Evolutionary conservation across 306 rosid species (phyloP), one percentile per base, ranked within the genome.

Genomic region (Ammopiptanthus mongolicus): DNA sequence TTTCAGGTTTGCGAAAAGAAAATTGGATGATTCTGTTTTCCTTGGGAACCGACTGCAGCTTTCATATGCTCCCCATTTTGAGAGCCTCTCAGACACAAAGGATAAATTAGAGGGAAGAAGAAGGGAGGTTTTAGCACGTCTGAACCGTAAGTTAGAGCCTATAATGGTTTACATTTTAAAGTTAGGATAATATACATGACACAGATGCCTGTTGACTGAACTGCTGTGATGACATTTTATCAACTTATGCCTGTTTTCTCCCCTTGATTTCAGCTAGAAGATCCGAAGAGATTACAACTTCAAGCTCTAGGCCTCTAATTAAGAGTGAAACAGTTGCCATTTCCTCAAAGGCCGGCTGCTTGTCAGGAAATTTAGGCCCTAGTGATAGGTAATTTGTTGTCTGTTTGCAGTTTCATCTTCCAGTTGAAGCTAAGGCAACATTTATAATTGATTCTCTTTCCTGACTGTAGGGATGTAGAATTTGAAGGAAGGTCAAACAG

Each of bases 1-100:
- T 77, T 80, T 39, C 78, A 93, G 98, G 93, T 90, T 94, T 88
- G 98, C 97, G 0, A 91, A 91, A 79, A 86, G 91, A 80, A 91
- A 91, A 83, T 72, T 90, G 86, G 96, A 91, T 46, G 93, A 86
- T 80, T 84, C 65, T 82, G 93, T 87, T 86, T 94, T 94, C 86
- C 87, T 94, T 0, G 95, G 98, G 59, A 94, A 91, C 73, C 87
- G 55, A 69, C 84, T 94, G 62, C 87, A 86, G 68, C 84, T 94
- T 65, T 85, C 87, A 0, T 94, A 94, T 84, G 98, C 96, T 62
- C 91, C 97, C 29, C 81, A 91, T 8, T 94, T 90, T 61, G 98
- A 94, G 85, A 88, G 80, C 77, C 76, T 80, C 15, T 33, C 76
- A 0, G 96, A 94, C 72, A 88, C 96, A 28, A 84, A 86, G 86